A percentile compares a stretch with the other conserved stretches of the same genome.
Conservation (phyloP, 192 early-diverging fungal species). For the Coemansia erecta region DNA sequence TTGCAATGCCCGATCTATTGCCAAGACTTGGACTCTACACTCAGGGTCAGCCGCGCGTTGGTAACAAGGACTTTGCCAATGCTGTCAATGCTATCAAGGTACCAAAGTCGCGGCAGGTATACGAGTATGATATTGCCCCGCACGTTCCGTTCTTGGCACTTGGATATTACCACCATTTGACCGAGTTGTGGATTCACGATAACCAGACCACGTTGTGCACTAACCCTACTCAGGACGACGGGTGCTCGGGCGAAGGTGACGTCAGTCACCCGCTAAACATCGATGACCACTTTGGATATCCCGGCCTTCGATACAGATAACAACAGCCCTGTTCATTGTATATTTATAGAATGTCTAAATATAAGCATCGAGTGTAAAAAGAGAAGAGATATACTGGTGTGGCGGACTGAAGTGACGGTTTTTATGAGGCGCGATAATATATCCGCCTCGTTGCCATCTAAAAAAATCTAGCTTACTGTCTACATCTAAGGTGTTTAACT, state of each 20-base stretch:
- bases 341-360: neutral
- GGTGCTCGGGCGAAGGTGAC: conserved; percentile 17
- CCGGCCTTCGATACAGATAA: conserved; percentile 21
- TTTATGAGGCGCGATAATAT: too few relatives aligned
- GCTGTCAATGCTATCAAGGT: conserved; percentile 23
- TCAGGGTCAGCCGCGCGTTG: conserved; percentile 47
- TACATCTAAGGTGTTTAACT: too few relatives aligned
- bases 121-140: conserved; percentile 39
- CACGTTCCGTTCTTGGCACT: conserved; percentile 23
- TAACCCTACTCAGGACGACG: conserved; percentile 11
- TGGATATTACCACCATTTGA: conserved; percentile 35
- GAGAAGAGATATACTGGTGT: too few relatives aligned
- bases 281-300: conserved; percentile 29
- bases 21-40: conserved; percentile 27
- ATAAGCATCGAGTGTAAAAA: neutral
- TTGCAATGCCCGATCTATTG: conserved; percentile 14
- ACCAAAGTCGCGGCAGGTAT: conserved; percentile 33
- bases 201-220: conserved; percentile 24
- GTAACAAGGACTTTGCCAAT: conserved; percentile 37
- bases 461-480: too few relatives aligned
- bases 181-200: conserved; percentile 42
- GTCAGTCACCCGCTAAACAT: conserved; percentile 10
- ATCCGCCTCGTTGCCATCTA: too few relatives aligned
- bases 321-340: neutral
- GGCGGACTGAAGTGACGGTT: too few relatives aligned